A percentile compares a stretch with the other conserved stretches of the same genome.
These are phyloP conservation scores for Prunus kanzakura DNA, from an alignment of 306 rosid species.

Conservation along the genomic window DNA sequence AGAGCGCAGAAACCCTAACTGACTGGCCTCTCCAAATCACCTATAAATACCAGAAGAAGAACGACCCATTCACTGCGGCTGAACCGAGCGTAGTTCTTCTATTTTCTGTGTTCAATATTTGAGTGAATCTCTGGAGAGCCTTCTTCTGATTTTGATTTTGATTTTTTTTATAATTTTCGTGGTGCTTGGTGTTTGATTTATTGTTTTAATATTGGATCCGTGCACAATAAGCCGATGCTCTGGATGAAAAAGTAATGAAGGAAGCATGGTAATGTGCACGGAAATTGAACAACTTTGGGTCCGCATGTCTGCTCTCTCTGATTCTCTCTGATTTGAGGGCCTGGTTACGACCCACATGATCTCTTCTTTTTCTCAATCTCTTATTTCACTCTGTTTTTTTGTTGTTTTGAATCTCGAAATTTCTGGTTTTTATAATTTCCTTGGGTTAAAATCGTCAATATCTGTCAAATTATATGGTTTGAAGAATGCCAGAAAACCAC, in stretches of 20 bases:
- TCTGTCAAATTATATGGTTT: no score
- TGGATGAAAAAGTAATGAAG: constrained; percentile 64
- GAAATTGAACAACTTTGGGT: constrained; percentile 55
- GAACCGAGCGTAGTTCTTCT: background rate
- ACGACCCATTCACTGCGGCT: background rate
- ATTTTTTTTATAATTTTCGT: background rate
- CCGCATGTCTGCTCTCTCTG: constrained; percentile 88
- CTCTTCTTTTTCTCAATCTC: background rate
- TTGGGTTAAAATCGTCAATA: no score
- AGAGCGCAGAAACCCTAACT: constrained; percentile 24
- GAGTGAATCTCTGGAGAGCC: no score
- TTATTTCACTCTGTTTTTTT: background rate
- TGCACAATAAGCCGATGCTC: constrained; percentile 99
- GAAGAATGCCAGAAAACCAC: no score
- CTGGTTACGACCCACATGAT: constrained; percentile 79
- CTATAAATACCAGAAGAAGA: constrained; percentile 11
- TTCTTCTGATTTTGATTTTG: background rate
- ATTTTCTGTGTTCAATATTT: background rate
- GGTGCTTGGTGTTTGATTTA: no score
- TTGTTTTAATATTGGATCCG: constrained; percentile 17
- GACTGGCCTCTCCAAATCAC: background rate
- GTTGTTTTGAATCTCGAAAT: background rate
- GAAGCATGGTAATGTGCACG: constrained; percentile 86
- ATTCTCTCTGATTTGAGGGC: constrained; percentile 77
- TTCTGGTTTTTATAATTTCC: background rate